Conservation (phyloP, 495 filamentous ascomycete genomes). For the Entonaema liquescens region DNA sequence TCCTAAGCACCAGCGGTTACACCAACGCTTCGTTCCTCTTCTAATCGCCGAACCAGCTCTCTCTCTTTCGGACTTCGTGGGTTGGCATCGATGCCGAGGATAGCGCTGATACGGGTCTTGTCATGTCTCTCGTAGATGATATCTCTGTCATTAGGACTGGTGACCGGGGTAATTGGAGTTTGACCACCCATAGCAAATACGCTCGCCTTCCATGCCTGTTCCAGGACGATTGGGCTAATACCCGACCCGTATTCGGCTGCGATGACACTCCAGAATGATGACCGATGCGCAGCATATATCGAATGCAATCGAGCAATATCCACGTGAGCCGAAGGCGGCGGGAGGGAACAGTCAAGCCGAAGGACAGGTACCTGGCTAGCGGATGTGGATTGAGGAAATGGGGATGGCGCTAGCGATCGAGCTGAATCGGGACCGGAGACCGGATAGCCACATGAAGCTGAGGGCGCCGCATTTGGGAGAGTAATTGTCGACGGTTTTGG, state of each 20-base stretch:
- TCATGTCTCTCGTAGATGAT: conserved; percentile 51
- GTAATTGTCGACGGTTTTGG: conserved; percentile 66
- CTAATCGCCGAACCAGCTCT: conserved; percentile 60
- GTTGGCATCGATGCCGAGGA: conserved; percentile 62
- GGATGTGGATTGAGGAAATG: conserved; percentile 37
- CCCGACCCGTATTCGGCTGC: conserved; percentile 73
- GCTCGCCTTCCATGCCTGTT: conserved; percentile 72
- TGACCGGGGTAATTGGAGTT: conserved; percentile 57
- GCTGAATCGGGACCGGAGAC: conserved; percentile 46
- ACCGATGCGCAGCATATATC: conserved; percentile 73
- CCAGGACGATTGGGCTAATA: conserved; percentile 69
- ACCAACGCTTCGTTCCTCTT: conserved; percentile 50
- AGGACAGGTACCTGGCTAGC: conserved; percentile 41
- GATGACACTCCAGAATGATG: conserved; percentile 75
- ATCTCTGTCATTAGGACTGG: conserved; percentile 54
- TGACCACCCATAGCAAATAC: conserved; percentile 41
- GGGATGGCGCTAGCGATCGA: conserved; percentile 38
- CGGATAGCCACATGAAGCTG: conserved; percentile 50
- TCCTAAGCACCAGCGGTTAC: conserved; percentile 27
- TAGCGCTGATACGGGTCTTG: conserved; percentile 63
- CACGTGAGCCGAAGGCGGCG: conserved; percentile 55
- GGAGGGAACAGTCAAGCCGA: conserved; percentile 62
- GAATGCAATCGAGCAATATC: conserved; percentile 73
- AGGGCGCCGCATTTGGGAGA: conserved; percentile 47
- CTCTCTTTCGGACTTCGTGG: conserved; percentile 63